Conservation (phyloP, 768 basidiomycete species). For the Suillus bovinus region DNA sequence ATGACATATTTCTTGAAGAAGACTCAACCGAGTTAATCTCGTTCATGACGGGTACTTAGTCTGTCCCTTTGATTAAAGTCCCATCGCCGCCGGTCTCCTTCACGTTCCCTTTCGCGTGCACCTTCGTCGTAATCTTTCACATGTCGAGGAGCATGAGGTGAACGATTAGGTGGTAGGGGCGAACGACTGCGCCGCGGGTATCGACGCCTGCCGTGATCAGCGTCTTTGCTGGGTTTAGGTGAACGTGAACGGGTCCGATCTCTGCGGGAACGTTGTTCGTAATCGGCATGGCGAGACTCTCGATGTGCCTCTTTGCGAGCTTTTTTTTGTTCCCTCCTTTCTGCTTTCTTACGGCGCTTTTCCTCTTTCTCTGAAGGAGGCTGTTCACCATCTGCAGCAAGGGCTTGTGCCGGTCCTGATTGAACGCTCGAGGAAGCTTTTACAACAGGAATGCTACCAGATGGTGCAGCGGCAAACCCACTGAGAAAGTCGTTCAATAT, state of each 20-base stretch:
- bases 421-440: constrained; percentile 21
- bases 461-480: constrained; percentile 66
- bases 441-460: constrained; percentile 25
- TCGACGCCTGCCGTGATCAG: constrained; percentile 19
- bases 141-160: constrained; percentile 19
- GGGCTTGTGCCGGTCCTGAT: constrained; percentile 18
- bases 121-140: constrained; percentile 28
- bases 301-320: constrained; percentile 52
- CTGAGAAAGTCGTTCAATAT: constrained; percentile 35
- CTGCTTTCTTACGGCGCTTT: constrained; percentile 49
- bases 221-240: constrained; percentile 22
- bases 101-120: constrained; percentile 34
- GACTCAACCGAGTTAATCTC: constrained; percentile 16
- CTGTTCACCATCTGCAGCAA: constrained; percentile 32
- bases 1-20: constrained; percentile 11
- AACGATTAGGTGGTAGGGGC: constrained; percentile 20
- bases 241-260: constrained; percentile 40
- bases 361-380: constrained; percentile 47
- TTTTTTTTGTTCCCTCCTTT: constrained; percentile 61
- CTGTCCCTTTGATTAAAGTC: constrained; percentile 45
- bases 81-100: constrained; percentile 54
- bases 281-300: constrained; percentile 34
- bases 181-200: constrained; percentile 32
- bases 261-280: constrained; percentile 26
- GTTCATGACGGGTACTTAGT: constrained; percentile 21